Conservation (phyloP, 441 rosid genomes). For the Erodium texanum region DNA sequence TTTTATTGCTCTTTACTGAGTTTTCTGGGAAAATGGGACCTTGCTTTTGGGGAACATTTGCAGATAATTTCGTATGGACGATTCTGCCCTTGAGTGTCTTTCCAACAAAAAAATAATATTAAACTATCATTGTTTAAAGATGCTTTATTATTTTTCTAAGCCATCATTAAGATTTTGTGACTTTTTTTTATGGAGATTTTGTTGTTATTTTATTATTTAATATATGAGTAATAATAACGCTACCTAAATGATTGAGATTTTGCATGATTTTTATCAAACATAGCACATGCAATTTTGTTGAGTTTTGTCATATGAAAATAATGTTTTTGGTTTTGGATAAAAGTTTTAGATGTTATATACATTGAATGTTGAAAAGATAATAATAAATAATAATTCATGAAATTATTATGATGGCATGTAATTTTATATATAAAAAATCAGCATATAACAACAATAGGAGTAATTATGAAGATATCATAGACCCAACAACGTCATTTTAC, state of each 20-base stretch:
- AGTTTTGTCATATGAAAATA: too few species aligned
- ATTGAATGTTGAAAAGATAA: too few species aligned
- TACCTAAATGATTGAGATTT: not conserved
- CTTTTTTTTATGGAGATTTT: not conserved
- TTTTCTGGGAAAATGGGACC: conserved; percentile 1
- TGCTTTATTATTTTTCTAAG: not conserved
- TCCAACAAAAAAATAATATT: not conserved
- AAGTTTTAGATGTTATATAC: too few species aligned
- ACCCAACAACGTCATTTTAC: not conserved
- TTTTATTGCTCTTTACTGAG: not conserved
- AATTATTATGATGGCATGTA: too few species aligned
- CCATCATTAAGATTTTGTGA: not conserved
- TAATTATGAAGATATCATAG: too few species aligned
- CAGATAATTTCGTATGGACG: not conserved
- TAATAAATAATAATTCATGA: too few species aligned
- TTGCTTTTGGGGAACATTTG: not conserved
- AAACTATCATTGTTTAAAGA: not conserved
- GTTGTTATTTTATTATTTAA: not conserved
- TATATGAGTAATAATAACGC: too few species aligned
- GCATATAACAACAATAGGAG: too few species aligned
- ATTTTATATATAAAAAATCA: too few species aligned
- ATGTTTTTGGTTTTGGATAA: too few species aligned
- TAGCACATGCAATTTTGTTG: not conserved
- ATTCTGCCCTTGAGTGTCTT: not conserved
- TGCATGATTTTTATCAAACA: not conserved